Conservation (phyloP, 163 green algal species). For the Coccomyxa subellipsoidea region DNA sequence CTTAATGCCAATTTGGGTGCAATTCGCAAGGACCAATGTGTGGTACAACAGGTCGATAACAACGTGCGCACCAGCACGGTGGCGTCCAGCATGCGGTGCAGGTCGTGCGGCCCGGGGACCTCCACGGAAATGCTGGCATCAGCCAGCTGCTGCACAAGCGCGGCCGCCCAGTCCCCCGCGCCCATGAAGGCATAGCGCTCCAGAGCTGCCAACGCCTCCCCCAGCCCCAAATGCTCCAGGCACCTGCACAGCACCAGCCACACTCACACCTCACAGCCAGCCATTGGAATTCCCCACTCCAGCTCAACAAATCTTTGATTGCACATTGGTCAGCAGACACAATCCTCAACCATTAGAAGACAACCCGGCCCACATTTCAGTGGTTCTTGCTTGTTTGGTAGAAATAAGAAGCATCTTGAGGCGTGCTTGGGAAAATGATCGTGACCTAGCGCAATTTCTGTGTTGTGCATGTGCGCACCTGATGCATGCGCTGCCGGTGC, state of each 20-base stretch:
- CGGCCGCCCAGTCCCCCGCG: constrained; percentile 34
- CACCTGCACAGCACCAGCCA: constrained; percentile 1
- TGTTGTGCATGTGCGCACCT: neutral
- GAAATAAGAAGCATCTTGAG: neutral
- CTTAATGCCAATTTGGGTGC: too few species aligned
- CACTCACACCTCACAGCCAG: neutral
- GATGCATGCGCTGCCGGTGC: neutral
- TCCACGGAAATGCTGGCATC: neutral
- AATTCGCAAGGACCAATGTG: too few species aligned
- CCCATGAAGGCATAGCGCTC: constrained; percentile 34
- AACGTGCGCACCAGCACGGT: neutral
- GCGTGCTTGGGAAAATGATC: neutral
- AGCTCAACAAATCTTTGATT: neutral
- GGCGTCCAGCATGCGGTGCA: neutral
- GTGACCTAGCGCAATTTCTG: too few species aligned
- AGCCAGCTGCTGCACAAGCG: constrained; percentile 13
- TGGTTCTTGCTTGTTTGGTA: neutral
- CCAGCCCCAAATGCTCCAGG: constrained; percentile 29
- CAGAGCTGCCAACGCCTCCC: constrained; percentile 22
- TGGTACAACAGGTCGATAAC: neutral
- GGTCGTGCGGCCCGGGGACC: neutral
- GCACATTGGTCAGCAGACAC: neutral
- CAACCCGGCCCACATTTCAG: neutral
- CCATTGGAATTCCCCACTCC: neutral
- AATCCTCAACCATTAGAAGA: neutral